phyloP scores from a whole-genome alignment of 352 stramenopile genomes.

The Phytopythium oedochilum region DNA sequence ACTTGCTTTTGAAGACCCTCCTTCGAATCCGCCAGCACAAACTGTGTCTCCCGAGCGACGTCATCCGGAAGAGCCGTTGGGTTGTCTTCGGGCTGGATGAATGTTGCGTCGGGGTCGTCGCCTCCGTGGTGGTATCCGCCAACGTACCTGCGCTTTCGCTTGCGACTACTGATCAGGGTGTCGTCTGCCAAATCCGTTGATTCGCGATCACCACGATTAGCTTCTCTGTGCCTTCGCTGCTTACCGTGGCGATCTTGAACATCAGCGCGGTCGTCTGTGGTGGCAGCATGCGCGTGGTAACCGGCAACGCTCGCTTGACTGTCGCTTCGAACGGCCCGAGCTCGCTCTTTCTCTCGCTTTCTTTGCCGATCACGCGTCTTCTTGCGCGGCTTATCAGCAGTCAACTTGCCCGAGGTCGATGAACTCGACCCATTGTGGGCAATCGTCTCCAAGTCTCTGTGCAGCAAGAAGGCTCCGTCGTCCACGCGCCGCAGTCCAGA shows the following conservation, averaged over 20 bases:
- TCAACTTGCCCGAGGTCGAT: background rate
- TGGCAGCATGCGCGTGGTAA: background rate
- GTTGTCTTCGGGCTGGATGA: conserved; percentile 86
- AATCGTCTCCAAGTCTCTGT: background rate
- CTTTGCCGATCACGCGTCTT: background rate
- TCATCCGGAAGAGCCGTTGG: conserved; percentile 69
- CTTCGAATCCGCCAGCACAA: conserved; percentile 29
- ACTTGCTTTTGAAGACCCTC: conserved; percentile 1
- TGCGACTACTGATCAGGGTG: background rate
- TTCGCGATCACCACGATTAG: background rate
- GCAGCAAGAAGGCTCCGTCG: background rate
- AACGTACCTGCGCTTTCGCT: conserved; percentile 32
- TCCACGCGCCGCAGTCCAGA: background rate
- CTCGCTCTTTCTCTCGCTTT: background rate
- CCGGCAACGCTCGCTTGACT: background rate
- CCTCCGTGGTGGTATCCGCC: conserved; percentile 61
- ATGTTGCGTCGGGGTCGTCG: conserved; percentile 54
- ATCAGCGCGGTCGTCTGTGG: background rate
- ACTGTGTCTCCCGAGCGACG: conserved; percentile 51
- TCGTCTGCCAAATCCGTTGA: background rate
- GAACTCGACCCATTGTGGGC: background rate
- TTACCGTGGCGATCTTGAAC: background rate
- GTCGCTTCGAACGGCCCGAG: background rate
- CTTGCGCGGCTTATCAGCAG: background rate
- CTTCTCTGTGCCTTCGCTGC: background rate